These are phyloP conservation scores for Leccinum idahoense DNA, from an alignment of 1,284 basidiomycete species.

Conservation along the genomic window DNA sequence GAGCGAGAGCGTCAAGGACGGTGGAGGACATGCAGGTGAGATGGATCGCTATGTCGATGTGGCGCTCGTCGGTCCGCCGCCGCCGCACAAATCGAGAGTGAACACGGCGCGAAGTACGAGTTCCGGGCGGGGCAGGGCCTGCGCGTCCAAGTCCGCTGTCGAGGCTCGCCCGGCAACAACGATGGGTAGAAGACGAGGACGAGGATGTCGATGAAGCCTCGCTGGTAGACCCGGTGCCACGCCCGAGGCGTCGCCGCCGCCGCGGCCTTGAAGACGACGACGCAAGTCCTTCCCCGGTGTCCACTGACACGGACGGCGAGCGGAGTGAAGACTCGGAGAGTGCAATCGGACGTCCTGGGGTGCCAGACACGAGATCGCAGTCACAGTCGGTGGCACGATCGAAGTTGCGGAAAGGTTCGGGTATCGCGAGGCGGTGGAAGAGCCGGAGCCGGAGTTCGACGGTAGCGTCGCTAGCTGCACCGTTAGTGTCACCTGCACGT, in stretches of 20 bases:
- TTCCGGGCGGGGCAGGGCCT: constrained; percentile 22
- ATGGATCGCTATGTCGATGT: constrained; percentile 12
- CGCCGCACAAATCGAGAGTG: constrained; percentile 14
- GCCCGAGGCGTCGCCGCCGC: constrained; percentile 17
- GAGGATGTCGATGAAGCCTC: neutral
- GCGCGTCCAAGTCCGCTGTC: constrained; percentile 62
- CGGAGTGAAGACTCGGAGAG: constrained; percentile 28
- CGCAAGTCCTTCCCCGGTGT: constrained; percentile 42
- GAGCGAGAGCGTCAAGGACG: constrained; percentile 30
- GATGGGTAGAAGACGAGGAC: constrained; percentile 43
- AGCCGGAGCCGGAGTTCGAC: constrained; percentile 56
- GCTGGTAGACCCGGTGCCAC: constrained; percentile 4
- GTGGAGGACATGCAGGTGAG: constrained; percentile 17
- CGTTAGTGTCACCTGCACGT: constrained; percentile 17
- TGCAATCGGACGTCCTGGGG: neutral
- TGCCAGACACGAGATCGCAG: constrained; percentile 2
- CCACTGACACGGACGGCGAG: constrained; percentile 47
- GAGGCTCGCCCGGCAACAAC: constrained; percentile 44
- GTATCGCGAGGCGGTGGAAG: constrained; percentile 13
- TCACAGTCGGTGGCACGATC: constrained; percentile 13
- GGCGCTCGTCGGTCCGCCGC: neutral
- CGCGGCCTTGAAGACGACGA: constrained; percentile 36
- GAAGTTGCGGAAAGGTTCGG: constrained; percentile 19
- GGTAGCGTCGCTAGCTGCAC: constrained; percentile 48
- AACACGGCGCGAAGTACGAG: constrained; percentile 29